Conservation (phyloP, 2,329 filamentous ascomycete species). For the Hypoxylon rubiginosum region DNA sequence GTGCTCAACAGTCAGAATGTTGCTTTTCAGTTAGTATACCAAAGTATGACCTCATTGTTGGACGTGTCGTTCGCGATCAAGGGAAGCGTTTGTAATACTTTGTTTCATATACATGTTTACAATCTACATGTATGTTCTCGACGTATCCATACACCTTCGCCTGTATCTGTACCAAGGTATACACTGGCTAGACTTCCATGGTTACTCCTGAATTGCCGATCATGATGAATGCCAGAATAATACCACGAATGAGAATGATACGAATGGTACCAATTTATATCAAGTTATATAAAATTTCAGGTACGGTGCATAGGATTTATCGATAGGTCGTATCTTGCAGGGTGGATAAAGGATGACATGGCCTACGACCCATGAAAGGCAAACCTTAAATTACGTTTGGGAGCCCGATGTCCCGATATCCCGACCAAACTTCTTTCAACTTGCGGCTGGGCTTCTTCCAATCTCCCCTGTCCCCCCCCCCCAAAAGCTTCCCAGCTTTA, state of each 20-base stretch:
- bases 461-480: conserved; percentile 15
- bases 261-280: not conserved
- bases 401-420: conserved; percentile 31
- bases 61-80: not conserved
- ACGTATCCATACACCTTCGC: too few species aligned
- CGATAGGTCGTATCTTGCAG: conserved; percentile 11
- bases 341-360: conserved; percentile 33
- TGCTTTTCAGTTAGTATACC: too few species aligned
- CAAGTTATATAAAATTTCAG: conserved; percentile 5
- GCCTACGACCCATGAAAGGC: not conserved
- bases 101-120: not conserved
- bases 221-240: not conserved
- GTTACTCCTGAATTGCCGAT: not conserved
- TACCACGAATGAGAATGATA: conserved; percentile 1
- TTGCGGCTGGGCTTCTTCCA: conserved; percentile 19
- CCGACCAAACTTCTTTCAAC: conserved; percentile 32
- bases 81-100: not conserved
- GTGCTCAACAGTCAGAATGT: too few species aligned
- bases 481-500: not conserved
- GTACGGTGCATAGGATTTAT: conserved; percentile 9
- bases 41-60: conserved; percentile 1
- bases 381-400: conserved; percentile 36
- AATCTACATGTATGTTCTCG: too few species aligned
- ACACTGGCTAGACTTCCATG: too few species aligned
- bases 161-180: too few species aligned